phyloP scores from a whole-genome alignment of 1,284 basidiomycete genomes.

The Kalmanozyma brasiliensis region DNA sequence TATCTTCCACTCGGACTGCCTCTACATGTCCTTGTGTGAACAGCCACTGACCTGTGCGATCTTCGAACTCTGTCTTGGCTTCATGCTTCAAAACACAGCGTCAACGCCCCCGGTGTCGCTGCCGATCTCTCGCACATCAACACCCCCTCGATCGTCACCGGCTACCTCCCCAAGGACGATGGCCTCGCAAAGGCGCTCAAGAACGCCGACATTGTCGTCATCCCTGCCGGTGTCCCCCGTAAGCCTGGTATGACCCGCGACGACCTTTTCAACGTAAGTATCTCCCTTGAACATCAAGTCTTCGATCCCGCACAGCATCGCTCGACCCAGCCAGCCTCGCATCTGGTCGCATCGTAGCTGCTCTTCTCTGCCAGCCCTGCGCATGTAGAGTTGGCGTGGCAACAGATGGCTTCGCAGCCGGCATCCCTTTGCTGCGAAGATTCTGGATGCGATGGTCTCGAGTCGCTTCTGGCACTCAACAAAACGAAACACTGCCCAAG shows the following conservation, averaged over 20 bases:
- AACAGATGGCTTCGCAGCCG: too few relatives aligned
- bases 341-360: background rate
- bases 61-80: background rate
- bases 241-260: conserved; percentile 82
- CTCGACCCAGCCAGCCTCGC: background rate
- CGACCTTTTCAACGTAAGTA: conserved; percentile 86
- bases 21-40: background rate
- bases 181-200: conserved; percentile 84
- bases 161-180: conserved; percentile 72
- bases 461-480: background rate
- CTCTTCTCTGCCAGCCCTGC: too few relatives aligned
- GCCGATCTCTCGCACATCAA: conserved; percentile 91
- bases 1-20: too few relatives aligned
- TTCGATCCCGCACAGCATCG: background rate
- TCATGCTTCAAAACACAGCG: conserved; percentile 27
- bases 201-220: conserved; percentile 89
- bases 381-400: too few relatives aligned
- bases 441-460: background rate
- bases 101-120: conserved; percentile 87
- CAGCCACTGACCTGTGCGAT: background rate
- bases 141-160: conserved; percentile 68
- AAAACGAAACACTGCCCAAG: background rate
- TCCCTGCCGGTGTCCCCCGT: conserved; percentile 96
- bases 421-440: background rate
- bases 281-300: background rate